Conservation (phyloP, 306 rosid species). For the Senna tora region DNA sequence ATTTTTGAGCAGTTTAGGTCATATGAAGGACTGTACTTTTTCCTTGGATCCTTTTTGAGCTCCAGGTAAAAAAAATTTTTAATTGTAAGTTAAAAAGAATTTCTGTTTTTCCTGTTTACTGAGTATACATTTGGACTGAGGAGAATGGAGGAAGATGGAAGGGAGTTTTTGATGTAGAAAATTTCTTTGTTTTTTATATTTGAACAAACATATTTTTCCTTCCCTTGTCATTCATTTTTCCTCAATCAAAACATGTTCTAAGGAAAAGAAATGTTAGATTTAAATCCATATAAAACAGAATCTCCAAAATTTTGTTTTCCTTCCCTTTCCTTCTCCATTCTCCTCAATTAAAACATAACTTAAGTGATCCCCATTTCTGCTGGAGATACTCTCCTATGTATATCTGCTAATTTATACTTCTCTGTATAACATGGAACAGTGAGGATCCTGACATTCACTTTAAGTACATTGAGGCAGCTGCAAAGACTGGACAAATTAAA, state of each 20-base stretch:
- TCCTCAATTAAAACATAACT: background rate
- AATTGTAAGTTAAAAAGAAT: slow-evolving; percentile 22
- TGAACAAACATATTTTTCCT: background rate
- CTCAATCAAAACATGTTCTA: background rate
- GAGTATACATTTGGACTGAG: background rate
- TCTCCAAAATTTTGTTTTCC: no score
- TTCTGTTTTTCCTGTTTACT: slow-evolving; percentile 16
- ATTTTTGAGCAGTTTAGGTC: slow-evolving; percentile 98
- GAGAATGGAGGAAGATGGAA: background rate
- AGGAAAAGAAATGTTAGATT: background rate
- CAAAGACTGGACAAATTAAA: slow-evolving; percentile 98
- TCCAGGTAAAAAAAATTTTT: slow-evolving; percentile 84
- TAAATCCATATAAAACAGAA: no score
- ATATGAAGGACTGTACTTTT: slow-evolving; percentile 95
- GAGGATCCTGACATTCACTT: slow-evolving; percentile 99
- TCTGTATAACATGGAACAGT: slow-evolving; percentile 57
- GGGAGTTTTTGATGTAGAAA: background rate
- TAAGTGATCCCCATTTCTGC: slow-evolving; percentile 2
- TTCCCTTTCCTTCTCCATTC: background rate
- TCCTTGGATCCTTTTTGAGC: slow-evolving; percentile 95
- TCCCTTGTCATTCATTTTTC: slow-evolving; percentile 1
- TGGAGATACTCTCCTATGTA: slow-evolving; percentile 14
- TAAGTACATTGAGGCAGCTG: slow-evolving; percentile 98
- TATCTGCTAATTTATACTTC: slow-evolving; percentile 34
- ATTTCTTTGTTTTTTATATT: background rate